A percentile compares a stretch with the other conserved stretches of the same genome.
Evolutionary conservation across 768 basidiomycete genomes (phyloP).

Genomic region (Trametes cingulata): DNA sequence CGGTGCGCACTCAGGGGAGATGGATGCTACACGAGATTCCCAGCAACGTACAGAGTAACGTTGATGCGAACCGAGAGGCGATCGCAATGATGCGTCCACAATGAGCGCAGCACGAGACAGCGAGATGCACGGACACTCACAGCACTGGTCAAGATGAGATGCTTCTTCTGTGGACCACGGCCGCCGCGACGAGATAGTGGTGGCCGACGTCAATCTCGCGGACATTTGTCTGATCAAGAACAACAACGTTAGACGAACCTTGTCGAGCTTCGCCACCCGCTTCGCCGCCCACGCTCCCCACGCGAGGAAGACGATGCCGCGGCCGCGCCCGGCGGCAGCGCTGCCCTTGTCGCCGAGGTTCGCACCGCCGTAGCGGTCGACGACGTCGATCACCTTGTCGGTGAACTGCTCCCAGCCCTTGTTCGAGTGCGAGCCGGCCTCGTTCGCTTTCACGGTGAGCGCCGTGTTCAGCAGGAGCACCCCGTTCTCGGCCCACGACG

Average conservation of each 20-base stretch:
- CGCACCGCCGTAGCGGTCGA: constrained; percentile 75
- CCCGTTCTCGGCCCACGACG: constrained; percentile 79
- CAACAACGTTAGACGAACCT: constrained; percentile 61
- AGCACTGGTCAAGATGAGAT: constrained; percentile 75
- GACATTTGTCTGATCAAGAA: neutral
- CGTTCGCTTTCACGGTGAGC: constrained; percentile 77
- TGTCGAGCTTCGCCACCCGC: constrained; percentile 73
- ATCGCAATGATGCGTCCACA: constrained; percentile 19
- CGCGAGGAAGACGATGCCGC: constrained; percentile 83
- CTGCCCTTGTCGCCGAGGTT: constrained; percentile 46
- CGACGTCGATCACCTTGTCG: constrained; percentile 73
- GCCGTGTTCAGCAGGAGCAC: constrained; percentile 93
- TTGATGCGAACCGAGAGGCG: constrained; percentile 12
- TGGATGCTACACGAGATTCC: constrained; percentile 59
- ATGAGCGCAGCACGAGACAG: neutral
- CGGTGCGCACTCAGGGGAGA: constrained; percentile 75
- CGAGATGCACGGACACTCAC: constrained; percentile 44
- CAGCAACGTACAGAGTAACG: constrained; percentile 32
- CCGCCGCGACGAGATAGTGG: neutral
- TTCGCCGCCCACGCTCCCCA: constrained; percentile 91
- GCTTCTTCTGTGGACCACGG: constrained; percentile 57
- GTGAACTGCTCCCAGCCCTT: constrained; percentile 94
- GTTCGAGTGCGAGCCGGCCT: constrained; percentile 79
- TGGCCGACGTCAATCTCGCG: neutral
- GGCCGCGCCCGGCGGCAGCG: constrained; percentile 53